phyloP scores from a whole-genome alignment of 148 eudicot species.

The Vaccinium vitisidaea region DNA sequence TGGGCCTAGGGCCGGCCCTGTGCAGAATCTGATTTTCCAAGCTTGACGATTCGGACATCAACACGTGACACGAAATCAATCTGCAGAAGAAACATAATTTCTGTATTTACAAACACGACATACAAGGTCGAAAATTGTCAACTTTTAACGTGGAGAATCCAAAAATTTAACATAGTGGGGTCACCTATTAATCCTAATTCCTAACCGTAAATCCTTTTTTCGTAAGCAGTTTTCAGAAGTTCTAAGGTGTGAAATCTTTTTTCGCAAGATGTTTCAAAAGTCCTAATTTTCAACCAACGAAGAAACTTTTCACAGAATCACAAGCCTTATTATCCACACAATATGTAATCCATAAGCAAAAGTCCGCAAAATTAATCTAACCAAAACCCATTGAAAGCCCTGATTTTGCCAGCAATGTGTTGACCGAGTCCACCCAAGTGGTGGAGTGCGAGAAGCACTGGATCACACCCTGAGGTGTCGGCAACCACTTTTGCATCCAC shows the following conservation, averaged over 20 bases:
- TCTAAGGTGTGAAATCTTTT: neutral
- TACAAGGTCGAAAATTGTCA: neutral
- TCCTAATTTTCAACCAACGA: neutral
- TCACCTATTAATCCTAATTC: neutral
- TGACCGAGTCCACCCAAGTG: too few species aligned
- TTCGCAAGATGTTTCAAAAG: neutral
- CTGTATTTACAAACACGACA: neutral
- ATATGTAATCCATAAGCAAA: neutral
- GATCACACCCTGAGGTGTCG: too few species aligned
- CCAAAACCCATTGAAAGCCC: too few species aligned
- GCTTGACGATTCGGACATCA: conserved; percentile 66
- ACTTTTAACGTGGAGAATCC: neutral
- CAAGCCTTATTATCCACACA: neutral
- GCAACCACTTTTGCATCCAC: too few species aligned
- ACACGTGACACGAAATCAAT: conserved; percentile 64
- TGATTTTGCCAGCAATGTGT: too few species aligned
- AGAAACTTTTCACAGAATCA: neutral
- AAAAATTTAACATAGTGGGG: neutral
- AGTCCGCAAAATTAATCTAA: neutral
- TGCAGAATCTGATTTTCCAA: conserved; percentile 32
- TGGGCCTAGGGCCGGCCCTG: too few species aligned
- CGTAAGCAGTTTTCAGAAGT: neutral
- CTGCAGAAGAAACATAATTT: conserved; percentile 36
- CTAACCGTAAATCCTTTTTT: neutral
- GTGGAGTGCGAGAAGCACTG: too few species aligned